Conservation (phyloP, 2,329 filamentous ascomycete species). For the Fonsecaea pedrosoi region DNA sequence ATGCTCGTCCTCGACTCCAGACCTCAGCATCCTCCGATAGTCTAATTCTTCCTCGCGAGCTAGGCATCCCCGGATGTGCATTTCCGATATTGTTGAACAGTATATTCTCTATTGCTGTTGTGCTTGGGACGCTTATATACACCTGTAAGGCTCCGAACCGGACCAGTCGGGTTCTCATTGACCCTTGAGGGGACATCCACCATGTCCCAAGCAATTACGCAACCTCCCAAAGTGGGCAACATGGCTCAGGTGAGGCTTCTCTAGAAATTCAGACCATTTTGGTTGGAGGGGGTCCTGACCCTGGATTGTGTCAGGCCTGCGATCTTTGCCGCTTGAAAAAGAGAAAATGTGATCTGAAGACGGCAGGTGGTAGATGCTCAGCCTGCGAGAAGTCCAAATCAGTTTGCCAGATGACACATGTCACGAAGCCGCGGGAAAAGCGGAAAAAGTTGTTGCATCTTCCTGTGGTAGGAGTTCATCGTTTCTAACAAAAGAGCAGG, state of each 20-base stretch:
- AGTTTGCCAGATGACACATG: constrained; percentile 93
- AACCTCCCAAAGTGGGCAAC: constrained; percentile 22
- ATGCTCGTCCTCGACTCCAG: neutral
- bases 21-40: neutral
- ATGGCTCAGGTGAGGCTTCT: constrained; percentile 23
- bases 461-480: neutral
- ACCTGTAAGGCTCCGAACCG: neutral
- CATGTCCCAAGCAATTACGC: constrained; percentile 14
- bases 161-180: neutral
- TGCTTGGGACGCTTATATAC: neutral
- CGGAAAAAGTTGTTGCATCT: constrained; percentile 77
- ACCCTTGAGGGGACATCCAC: neutral
- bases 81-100: neutral
- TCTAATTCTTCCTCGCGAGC: neutral
- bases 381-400: constrained; percentile 98
- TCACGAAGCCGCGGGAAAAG: constrained; percentile 96
- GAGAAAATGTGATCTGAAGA: constrained; percentile 96
- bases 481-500: constrained; percentile 52
- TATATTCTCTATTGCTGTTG: neutral
- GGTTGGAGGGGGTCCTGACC: neutral
- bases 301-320: constrained; percentile 67
- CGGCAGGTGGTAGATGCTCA: constrained; percentile 76
- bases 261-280: neutral
- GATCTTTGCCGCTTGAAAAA: constrained; percentile 92
- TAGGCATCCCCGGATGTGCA: neutral